Base-by-base conservation (phyloP, 1,139 yeast genomes). In the Candida buenavistaensis region DNA sequence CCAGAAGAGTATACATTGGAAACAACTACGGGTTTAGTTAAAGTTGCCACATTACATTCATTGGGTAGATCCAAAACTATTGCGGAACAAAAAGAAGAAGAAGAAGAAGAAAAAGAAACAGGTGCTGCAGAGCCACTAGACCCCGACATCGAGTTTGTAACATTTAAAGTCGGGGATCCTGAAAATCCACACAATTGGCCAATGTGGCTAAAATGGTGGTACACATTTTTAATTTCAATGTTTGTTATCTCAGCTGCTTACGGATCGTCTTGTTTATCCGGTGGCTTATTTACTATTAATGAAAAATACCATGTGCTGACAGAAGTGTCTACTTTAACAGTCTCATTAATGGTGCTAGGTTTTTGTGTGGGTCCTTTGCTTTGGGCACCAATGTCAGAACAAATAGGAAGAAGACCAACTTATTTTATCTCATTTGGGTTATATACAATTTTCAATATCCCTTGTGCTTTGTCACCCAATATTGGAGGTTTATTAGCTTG, bases 1-100 rank as follows among this genome's bases (percentile, higher is more conserved):
- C 96, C 96, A 10, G 96, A 88, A 66, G 96, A 88, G 58, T 88
- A 85, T 57, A 83, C 89, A 6, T 50, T 88, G 55, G 96, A 88
- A 65, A 88, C 96, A 1, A 72, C 75, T 34, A 85, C 96, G 5
- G 96, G 96, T 45, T 68, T 88, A 38, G 96, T 88, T 6, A 90
- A 88, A 2, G 85, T 82, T 3, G 67, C 78, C 28, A 82, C 95
- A 0, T 67, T 88, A 48, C 84, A 78, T 33, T 68, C 74, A 4
- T 43, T 84, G 30, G 94, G 94, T 28, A 74, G 94, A 66, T 54
- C 67, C 2, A 62, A 67, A 35, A 30, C 31, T 10, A 27, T 33
- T n/a, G n/a, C n/a, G n/a, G n/a, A n/a, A n/a, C n/a, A n/a, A n/a
- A n/a, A n/a, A n/a, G n/a, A n/a, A n/a, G n/a, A n/a, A n/a, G 24